Evolutionary conservation across 768 basidiomycete species (phyloP).

Genomic region (Lentinula lateritia): DNA sequence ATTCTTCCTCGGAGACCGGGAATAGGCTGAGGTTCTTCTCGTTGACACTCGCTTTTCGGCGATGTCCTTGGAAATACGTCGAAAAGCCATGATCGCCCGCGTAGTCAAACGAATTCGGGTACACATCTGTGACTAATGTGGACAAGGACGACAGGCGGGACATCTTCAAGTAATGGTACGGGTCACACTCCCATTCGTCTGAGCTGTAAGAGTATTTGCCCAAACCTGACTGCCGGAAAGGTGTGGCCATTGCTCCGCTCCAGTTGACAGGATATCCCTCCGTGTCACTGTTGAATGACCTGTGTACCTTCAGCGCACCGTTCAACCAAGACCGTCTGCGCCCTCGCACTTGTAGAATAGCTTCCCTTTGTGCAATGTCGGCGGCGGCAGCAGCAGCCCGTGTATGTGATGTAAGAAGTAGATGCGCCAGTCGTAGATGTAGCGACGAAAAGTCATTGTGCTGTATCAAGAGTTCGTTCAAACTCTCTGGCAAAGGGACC

Average conservation of each 20-base stretch:
- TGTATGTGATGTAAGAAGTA: constrained; percentile 35
- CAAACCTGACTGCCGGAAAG: neutral
- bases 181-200: constrained; percentile 8
- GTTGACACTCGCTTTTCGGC: neutral
- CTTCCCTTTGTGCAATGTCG: constrained; percentile 33
- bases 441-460: constrained; percentile 27
- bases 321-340: constrained; percentile 66
- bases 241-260: neutral
- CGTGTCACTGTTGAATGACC: neutral
- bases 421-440: constrained; percentile 31
- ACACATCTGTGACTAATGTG: neutral
- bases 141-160: neutral
- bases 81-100: neutral
- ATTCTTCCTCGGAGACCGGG: constrained; percentile 2
- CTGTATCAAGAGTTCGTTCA: constrained; percentile 25
- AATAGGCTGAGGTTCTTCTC: neutral
- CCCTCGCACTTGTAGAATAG: constrained; percentile 50
- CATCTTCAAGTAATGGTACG: neutral
- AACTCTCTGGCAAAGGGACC: neutral
- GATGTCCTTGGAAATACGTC: neutral
- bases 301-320: neutral
- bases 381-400: constrained; percentile 33
- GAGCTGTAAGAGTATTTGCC: neutral
- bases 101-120: constrained; percentile 4
- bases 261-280: neutral